A percentile compares a stretch with the other conserved stretches of the same genome.
Conservation (phyloP, 768 basidiomycete species). For the Amanita rimosa region DNA sequence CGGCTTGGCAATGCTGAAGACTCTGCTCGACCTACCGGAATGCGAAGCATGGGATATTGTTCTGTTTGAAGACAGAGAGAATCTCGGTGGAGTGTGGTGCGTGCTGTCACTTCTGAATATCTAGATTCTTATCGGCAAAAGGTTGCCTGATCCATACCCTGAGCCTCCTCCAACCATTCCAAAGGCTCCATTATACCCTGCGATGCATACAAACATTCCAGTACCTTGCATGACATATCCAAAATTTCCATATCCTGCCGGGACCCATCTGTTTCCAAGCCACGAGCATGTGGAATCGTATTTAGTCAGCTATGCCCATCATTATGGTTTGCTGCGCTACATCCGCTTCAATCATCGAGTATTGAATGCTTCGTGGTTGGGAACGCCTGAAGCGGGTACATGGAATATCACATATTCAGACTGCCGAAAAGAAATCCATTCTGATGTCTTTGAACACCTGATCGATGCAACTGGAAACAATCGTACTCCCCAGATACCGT, state of each 20-base stretch:
- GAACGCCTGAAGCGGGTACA: neutral
- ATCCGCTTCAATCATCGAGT: neutral
- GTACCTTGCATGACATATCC: conserved; percentile 49
- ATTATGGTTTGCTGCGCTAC: neutral
- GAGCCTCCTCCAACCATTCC: conserved; percentile 34
- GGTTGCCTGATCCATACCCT: conserved; percentile 21
- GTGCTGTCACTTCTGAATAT: neutral
- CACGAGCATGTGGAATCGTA: conserved; percentile 36
- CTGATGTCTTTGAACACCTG: conserved; percentile 37
- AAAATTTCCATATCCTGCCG: conserved; percentile 37
- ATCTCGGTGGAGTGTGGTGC: conserved; percentile 49
- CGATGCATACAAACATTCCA: conserved; percentile 42
- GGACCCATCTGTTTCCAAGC: conserved; percentile 38
- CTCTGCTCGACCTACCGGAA: conserved; percentile 33
- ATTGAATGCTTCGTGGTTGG: conserved; percentile 1
- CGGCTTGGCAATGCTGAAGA: conserved; percentile 41
- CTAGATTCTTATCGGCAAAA: conserved; percentile 7
- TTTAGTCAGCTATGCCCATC: conserved; percentile 16
- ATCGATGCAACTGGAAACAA: conserved; percentile 47
- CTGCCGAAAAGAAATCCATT: conserved; percentile 6
- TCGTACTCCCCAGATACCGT: conserved; percentile 34
- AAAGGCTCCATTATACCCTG: conserved; percentile 43
- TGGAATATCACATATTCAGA: conserved; percentile 1
- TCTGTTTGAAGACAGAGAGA: conserved; percentile 39
- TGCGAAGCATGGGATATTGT: conserved; percentile 33